Base-by-base conservation (phyloP, 2,329 filamentous ascomycete species). In the Hypoxylon sp. region DNA sequence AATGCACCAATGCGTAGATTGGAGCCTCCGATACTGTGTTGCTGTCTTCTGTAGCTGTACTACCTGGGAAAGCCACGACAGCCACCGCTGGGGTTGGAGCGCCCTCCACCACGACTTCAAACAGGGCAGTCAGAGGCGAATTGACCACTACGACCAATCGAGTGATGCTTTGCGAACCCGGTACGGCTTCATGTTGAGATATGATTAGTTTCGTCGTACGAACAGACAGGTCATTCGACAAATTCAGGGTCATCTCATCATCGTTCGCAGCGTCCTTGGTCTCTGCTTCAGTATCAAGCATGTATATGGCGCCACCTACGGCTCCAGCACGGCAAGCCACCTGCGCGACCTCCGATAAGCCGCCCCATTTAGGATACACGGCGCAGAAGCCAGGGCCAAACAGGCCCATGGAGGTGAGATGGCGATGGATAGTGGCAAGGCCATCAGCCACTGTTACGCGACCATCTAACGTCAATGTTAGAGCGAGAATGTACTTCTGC, bases 341-440 rank as follows among this genome's bases (percentile, higher is more conserved):
- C 81, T 99, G 95, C 29, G 92, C 89, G 64, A 98, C 88, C 79
- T 99, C 95, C 30, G 93, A 91, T 48, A 91, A 84, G 27, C 95
- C 94, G 48, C 95, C 95, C 90, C 94, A 99, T 83, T 97, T 97
- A 21, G 94, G 91, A 70, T 97, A 88, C 11, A 99, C 88, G 48
- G 93, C 92, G 54, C 92, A 92, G 76, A 98, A 98, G 8, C 95
- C 94, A 50, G 91, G 87, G 0, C 95, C 95, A 72, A 97, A 95
- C 3, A 92, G 82, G 6, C 95, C 94, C 79, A 96, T 94, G 0
- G 95, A 97, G 12, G 87, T 87, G 53, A 98, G 81, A 78, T 99
- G 94, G 46, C 90, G 88, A 70, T 91, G 86, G 61, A 98, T 91
- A 25, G 88, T 85, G 1, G 87, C 85, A 23, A 98, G 79, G 0